phyloP scores from a whole-genome alignment of 2,329 filamentous ascomycete genomes.

The Fusarium begoniae region DNA sequence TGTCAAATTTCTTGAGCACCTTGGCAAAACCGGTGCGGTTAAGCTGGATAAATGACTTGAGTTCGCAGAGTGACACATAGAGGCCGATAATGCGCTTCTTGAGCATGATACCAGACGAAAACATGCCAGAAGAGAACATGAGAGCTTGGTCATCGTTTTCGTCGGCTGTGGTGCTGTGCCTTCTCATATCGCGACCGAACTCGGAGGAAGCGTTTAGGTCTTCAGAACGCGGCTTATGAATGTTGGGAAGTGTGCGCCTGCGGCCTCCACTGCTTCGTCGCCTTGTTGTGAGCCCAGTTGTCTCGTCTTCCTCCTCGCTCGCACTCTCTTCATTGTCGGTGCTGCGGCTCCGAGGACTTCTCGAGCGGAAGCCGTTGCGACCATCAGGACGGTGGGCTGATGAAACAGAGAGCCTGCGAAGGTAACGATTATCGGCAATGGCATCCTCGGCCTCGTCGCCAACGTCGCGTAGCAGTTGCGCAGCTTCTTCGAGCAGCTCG shows the following conservation, averaged over 20 bases:
- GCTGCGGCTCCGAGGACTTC: conserved; percentile 54
- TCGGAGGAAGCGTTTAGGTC: conserved; percentile 73
- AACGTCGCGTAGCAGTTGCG: conserved; percentile 79
- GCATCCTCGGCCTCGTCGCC: conserved; percentile 70
- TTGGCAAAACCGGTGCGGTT: conserved; percentile 98
- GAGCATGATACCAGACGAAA: conserved; percentile 78
- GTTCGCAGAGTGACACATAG: conserved; percentile 92
- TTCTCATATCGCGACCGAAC: conserved; percentile 57
- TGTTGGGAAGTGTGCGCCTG: conserved; percentile 52
- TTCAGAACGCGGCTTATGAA: conserved; percentile 50
- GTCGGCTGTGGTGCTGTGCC: conserved; percentile 76
- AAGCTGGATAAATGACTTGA: conserved; percentile 94
- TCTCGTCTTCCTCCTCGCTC: conserved; percentile 71
- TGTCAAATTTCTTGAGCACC: conserved; percentile 98
- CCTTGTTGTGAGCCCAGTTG: conserved; percentile 61
- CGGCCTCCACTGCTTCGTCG: conserved; percentile 52
- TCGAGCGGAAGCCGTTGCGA: conserved; percentile 35
- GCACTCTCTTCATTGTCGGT: conserved; percentile 72
- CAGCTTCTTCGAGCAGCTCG: conserved; percentile 84
- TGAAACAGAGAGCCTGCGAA: conserved; percentile 46
- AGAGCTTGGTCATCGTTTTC: conserved; percentile 82
- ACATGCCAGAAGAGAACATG: conserved; percentile 67
- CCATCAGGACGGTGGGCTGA: conserved; percentile 20
- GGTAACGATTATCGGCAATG: conserved; percentile 52
- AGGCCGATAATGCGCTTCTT: conserved; percentile 90